Conservation (phyloP, 2,329 filamentous ascomycete genomes). For the Arthrobotrys conoides region DNA sequence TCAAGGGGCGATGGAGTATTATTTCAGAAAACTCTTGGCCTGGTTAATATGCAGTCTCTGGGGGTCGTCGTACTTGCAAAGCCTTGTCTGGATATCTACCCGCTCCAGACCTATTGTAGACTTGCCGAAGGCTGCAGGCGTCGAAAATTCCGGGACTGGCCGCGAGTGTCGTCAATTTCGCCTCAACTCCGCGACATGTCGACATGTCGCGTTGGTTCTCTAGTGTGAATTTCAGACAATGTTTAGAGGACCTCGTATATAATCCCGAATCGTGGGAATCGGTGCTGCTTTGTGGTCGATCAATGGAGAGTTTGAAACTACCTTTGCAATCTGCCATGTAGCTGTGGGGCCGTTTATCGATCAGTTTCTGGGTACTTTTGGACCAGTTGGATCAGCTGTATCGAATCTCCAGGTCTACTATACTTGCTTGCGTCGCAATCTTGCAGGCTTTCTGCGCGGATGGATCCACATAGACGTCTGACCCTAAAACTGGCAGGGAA, state of each 20-base stretch:
- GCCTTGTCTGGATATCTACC: no score
- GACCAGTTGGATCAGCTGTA: neutral
- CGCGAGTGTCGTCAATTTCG: neutral
- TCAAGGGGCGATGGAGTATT: no score
- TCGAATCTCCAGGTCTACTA: no score
- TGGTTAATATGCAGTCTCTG: no score
- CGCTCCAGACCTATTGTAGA: no score
- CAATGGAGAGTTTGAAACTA: neutral
- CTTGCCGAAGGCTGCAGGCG: neutral
- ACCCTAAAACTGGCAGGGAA: neutral
- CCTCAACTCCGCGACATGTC: constrained; percentile 12
- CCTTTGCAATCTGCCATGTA: neutral
- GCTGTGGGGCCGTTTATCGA: neutral
- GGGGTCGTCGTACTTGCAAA: no score
- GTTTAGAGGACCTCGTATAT: neutral
- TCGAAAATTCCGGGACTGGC: neutral
- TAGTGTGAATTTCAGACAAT: neutral
- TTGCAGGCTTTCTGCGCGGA: neutral
- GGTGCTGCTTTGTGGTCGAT: neutral
- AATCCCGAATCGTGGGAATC: no score
- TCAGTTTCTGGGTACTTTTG: neutral
- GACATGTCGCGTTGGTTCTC: neutral
- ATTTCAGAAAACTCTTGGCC: no score
- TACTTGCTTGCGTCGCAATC: neutral
- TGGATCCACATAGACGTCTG: neutral